phyloP scores from a whole-genome alignment of 305 asterid species.

The Fraxinus ornus region DNA sequence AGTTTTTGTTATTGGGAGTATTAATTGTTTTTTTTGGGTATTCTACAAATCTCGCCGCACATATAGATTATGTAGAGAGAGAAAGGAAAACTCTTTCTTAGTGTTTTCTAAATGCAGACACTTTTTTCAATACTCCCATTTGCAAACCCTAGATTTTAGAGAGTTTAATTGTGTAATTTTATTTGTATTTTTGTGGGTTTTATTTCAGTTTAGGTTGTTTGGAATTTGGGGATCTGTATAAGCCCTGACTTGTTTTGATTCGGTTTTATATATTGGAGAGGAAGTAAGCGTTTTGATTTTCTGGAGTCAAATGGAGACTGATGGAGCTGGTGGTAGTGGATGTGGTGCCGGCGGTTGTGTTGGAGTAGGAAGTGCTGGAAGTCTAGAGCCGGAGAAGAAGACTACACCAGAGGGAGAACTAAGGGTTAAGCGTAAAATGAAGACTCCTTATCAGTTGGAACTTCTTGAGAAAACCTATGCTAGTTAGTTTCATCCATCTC shows the following conservation, averaged over 20 bases:
- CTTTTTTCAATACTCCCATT: conserved; percentile 12
- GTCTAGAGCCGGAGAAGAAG: conserved; percentile 51
- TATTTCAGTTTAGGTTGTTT: conserved; percentile 34
- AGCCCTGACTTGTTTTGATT: conserved; percentile 25
- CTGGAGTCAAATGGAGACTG: conserved; percentile 53
- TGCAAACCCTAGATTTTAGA: conserved; percentile 38
- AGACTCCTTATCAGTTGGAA: conserved; percentile 84
- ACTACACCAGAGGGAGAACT: conserved; percentile 52
- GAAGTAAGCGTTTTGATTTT: conserved; percentile 17
- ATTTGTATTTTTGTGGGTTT: conserved; percentile 14
- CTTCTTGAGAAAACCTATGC: conserved; percentile 85
- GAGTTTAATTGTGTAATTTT: conserved; percentile 16
- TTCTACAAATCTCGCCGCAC: conserved; percentile 76
- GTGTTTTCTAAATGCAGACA: conserved; percentile 18
- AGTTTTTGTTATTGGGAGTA: conserved; percentile 26
- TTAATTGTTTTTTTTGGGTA: conserved; percentile 53
- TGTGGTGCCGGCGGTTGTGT: conserved; percentile 11
- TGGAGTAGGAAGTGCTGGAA: conserved; percentile 34
- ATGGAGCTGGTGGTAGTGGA: conserved; percentile 30
- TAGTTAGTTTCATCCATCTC: conserved; percentile 39
- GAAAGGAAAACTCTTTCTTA: conserved; percentile 27
- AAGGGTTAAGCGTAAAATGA: conserved; percentile 74
- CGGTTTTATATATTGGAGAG: conserved; percentile 12
- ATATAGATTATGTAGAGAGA: conserved; percentile 43
- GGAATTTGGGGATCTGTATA: conserved; percentile 32